Evolutionary conservation across 768 basidiomycete genomes (phyloP).

Genomic region (Multifurca ochricompacta): DNA sequence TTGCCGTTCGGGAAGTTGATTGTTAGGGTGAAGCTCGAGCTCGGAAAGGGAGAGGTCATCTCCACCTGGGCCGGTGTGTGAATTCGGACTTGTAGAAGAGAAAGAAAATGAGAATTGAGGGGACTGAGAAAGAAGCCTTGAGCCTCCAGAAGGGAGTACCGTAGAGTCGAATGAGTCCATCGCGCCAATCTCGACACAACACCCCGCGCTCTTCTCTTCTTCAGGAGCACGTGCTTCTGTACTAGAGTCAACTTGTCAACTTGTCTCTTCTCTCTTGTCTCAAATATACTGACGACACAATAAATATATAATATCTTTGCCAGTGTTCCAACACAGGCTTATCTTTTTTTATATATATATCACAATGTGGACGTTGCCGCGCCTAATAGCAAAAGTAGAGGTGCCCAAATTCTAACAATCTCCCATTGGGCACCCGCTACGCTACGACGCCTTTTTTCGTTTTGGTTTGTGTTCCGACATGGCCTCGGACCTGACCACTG

Average conservation of each 20-base stretch:
- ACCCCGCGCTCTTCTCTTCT: too few species aligned
- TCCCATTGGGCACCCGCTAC: too few species aligned
- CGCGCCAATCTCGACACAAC: not conserved
- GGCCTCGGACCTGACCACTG: slow-evolving; percentile 15
- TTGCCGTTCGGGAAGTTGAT: slow-evolving; percentile 25
- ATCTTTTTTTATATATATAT: too few species aligned
- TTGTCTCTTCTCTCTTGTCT: too few species aligned
- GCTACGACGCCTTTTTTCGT: slow-evolving; percentile 25
- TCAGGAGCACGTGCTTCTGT: too few species aligned
- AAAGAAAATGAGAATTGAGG: slow-evolving; percentile 27
- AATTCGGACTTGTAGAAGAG: slow-evolving; percentile 25
- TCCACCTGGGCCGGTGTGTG: slow-evolving; percentile 35
- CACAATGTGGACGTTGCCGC: too few species aligned
- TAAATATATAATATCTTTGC: too few species aligned
- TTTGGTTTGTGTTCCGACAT: slow-evolving; percentile 23
- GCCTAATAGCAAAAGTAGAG: too few species aligned
- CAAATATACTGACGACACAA: too few species aligned
- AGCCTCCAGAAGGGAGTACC: slow-evolving; percentile 26
- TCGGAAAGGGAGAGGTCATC: slow-evolving; percentile 53
- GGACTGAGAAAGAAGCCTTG: slow-evolving; percentile 43
- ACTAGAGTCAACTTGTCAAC: too few species aligned
- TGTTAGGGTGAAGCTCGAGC: slow-evolving; percentile 44
- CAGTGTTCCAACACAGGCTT: too few species aligned
- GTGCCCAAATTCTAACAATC: too few species aligned
- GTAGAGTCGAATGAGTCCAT: slow-evolving; percentile 30